Evolutionary conservation across 148 eudicot species (phyloP), one percentile per base, ranked within the genome.

Genomic region (Rhododendron williamsianum): DNA sequence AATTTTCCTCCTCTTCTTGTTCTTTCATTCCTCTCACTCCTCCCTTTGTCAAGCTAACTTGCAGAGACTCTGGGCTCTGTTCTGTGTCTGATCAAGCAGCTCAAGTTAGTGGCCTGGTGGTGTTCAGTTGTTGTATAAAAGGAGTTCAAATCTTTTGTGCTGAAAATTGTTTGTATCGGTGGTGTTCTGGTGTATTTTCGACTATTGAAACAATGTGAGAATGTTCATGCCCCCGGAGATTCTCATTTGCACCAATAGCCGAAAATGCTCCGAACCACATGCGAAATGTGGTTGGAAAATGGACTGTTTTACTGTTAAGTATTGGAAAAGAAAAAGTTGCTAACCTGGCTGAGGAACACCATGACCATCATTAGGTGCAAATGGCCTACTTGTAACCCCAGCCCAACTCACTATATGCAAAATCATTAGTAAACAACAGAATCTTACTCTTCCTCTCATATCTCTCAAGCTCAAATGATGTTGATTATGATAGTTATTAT

Each of bases 331-430:
- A 38, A 63, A 63, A 25, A 25, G 52, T n/a, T 56, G 71, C 58
- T 45, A 69, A 87, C 86, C 86, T 83, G 86, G 49, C 73, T 52
- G 81, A 72, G 69, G 83, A 87, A 36, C 19, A 35, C 51, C 30
- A 48, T 80, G 81, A 84, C 65, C 86, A 86, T 82, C 83, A 88
- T 84, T 84, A 84, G 89, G 60, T 41, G 90, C 85, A 41, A 93
- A 82, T 86, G 78, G 87, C 87, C 93, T 94, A 85, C 92, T 88
- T 69, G 89, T 85, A 78, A 91, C 92, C 86, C 92, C 87, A 85
- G 87, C 87, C 91, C 91, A 91, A 82, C 87, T 88, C 80, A 91
- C 48, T 52, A 93, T 84, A 7, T 91, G 95, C 87, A 93, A 21
- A 65, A 87, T 60, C 54, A 89, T 78, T 52, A 82, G 79, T 25